Evolutionary conservation across 108 stramenopile genomes (phyloP).

Genomic region (Nannochloropsis gaditana): DNA sequence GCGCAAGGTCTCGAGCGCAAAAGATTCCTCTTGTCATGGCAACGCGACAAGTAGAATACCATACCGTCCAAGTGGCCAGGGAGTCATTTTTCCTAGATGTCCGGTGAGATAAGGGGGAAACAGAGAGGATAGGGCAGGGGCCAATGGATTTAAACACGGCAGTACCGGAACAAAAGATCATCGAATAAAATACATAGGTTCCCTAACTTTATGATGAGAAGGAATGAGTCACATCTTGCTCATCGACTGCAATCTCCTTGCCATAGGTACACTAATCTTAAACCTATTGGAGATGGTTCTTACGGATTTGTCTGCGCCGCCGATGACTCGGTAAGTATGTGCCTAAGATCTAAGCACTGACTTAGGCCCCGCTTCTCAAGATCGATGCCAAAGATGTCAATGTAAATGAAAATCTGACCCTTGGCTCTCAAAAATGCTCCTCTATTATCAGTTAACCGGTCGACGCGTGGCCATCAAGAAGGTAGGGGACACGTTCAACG

Average conservation of each 20-base stretch:
- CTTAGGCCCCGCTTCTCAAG: too few relatives aligned
- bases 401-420: too few relatives aligned
- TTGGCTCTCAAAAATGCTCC: too few relatives aligned
- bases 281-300: slow-evolving; percentile 59
- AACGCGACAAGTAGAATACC: not conserved
- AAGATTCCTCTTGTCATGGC: not conserved
- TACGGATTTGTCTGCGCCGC: slow-evolving; percentile 63
- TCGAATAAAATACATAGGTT: too few relatives aligned
- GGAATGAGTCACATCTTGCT: not conserved
- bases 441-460: slow-evolving; percentile 43
- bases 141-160: too few relatives aligned
- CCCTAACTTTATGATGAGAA: too few relatives aligned
- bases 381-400: too few relatives aligned
- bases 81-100: not conserved
- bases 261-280: slow-evolving; percentile 52
- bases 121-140: not conserved
- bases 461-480: slow-evolving; percentile 67
- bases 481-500: slow-evolving; percentile 55
- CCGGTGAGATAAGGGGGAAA: not conserved
- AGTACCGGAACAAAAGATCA: too few relatives aligned
- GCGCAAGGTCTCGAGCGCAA: too few relatives aligned
- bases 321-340: slow-evolving; percentile 42
- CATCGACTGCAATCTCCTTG: not conserved
- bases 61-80: not conserved
- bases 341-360: too few relatives aligned